These are phyloP conservation scores for Tritrichomonas musculus DNA, from an alignment of 208 protist genomes.

Conservation along the genomic window DNA sequence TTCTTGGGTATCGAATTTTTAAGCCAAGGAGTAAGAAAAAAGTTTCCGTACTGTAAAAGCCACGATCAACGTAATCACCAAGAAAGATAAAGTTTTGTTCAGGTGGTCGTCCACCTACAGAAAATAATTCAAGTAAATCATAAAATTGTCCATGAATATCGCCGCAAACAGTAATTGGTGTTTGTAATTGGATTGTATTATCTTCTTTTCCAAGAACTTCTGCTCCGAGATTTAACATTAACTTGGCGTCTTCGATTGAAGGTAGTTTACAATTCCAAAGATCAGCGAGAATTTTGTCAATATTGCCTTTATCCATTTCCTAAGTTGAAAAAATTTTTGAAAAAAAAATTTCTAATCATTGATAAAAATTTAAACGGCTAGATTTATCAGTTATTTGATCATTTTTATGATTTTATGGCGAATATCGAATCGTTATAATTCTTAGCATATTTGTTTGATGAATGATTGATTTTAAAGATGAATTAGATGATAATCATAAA, in stretches of 20 bases:
- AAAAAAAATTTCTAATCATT: background rate
- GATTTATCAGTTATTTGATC: background rate
- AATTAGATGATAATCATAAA: too few relatives aligned
- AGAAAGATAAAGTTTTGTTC: constrained; percentile 49
- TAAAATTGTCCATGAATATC: constrained; percentile 55
- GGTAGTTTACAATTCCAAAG: constrained; percentile 31
- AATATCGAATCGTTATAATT: too few relatives aligned
- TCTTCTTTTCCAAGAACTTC: constrained; percentile 35
- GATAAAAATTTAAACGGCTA: background rate
- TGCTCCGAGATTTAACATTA: background rate
- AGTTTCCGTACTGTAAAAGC: constrained; percentile 44
- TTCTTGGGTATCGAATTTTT: constrained; percentile 44
- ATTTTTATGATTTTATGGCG: background rate
- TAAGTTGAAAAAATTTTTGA: background rate
- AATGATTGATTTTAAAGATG: too few relatives aligned
- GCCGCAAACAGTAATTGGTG: constrained; percentile 48
- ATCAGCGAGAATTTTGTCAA: background rate
- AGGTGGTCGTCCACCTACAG: constrained; percentile 40
- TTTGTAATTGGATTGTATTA: constrained; percentile 42
- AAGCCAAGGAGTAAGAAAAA: constrained; percentile 44
- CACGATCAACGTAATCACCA: constrained; percentile 54
- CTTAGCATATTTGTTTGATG: too few relatives aligned
- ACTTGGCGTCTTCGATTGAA: background rate
- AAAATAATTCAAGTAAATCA: constrained; percentile 47
- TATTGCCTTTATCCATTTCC: background rate